phyloP scores from a whole-genome alignment of 2,329 filamentous ascomycete species.

The Botrytis sinoallii region DNA sequence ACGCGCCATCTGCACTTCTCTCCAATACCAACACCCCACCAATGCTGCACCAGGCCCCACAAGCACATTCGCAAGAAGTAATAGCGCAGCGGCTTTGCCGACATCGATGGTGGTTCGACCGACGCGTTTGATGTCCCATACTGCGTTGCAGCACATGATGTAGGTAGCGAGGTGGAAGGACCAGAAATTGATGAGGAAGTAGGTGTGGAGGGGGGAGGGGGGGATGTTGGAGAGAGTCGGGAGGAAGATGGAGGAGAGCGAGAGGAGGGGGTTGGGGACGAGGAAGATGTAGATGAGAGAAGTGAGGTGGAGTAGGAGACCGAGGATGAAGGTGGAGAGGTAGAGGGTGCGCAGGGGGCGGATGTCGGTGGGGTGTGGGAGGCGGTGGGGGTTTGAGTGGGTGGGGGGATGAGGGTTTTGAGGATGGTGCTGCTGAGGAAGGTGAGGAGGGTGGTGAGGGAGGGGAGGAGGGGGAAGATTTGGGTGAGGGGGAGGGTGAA shows the following conservation, averaged over 20 bases:
- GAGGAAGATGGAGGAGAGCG: not conserved
- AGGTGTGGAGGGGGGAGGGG: not conserved
- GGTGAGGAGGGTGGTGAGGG: not conserved
- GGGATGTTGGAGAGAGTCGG: not conserved
- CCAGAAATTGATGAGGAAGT: not conserved
- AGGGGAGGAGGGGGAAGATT: not conserved
- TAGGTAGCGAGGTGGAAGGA: not conserved
- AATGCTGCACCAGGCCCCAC: slow-evolving; percentile 10
- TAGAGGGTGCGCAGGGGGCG: slow-evolving; percentile 1
- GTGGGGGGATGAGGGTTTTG: not conserved
- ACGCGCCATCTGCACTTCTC: slow-evolving; percentile 10
- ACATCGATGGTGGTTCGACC: not conserved
- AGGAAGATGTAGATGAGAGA: not conserved
- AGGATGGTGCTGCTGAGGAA: not conserved
- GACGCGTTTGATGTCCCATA: slow-evolving; percentile 8
- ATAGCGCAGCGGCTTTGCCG: not conserved
- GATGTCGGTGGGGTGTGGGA: not conserved
- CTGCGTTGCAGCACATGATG: not conserved
- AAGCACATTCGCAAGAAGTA: not conserved
- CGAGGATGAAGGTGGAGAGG: not conserved
- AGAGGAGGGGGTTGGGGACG: not conserved
- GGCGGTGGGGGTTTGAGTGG: not conserved
- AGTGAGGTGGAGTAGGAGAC: not conserved
- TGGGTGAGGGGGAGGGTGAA: not conserved
- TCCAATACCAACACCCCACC: slow-evolving; percentile 15